phyloP scores from a whole-genome alignment of 805 yeast species.

The Yarrowia sp. region DNA sequence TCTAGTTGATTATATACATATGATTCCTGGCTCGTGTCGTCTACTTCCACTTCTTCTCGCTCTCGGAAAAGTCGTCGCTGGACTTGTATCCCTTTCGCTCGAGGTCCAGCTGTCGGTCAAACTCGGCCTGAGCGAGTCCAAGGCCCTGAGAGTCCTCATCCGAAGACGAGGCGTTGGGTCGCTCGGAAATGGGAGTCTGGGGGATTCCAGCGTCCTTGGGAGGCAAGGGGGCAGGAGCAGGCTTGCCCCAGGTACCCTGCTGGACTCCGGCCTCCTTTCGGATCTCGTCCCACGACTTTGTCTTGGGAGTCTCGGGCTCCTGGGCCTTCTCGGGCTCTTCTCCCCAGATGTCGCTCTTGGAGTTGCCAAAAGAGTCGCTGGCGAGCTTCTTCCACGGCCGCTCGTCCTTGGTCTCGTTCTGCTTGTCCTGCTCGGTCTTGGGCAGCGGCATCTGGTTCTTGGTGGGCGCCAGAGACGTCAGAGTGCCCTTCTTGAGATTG shows the following conservation, averaged over 20 bases:
- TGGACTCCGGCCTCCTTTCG: constrained; percentile 16
- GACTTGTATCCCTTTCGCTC: constrained; percentile 44
- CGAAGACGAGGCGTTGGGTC: neutral
- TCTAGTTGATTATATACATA: constrained; percentile 28
- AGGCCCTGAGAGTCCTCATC: neutral
- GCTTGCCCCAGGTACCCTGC: constrained; percentile 12
- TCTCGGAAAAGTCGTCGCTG: constrained; percentile 44
- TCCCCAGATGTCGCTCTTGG: constrained; percentile 21
- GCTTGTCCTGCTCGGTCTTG: neutral
- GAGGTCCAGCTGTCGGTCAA: constrained; percentile 44
- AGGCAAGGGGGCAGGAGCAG: constrained; percentile 5
- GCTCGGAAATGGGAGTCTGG: constrained; percentile 10
- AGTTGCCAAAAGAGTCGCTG: constrained; percentile 4
- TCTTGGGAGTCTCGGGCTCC: neutral
- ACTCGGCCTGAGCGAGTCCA: constrained; percentile 41
- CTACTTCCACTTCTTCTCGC: constrained; percentile 45
- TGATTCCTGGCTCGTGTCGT: no score
- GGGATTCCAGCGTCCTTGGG: constrained; percentile 19
- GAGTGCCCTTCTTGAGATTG: constrained; percentile 26
- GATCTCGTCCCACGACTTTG: constrained; percentile 29
- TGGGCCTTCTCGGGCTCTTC: constrained; percentile 3
- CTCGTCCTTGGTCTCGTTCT: constrained; percentile 15
- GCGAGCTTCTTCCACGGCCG: constrained; percentile 32
- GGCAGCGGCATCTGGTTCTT: constrained; percentile 4
- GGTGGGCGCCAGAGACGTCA: constrained; percentile 18